Base-by-base conservation (phyloP, 1,284 basidiomycete species). In the Pisolithus thermaeus region DNA sequence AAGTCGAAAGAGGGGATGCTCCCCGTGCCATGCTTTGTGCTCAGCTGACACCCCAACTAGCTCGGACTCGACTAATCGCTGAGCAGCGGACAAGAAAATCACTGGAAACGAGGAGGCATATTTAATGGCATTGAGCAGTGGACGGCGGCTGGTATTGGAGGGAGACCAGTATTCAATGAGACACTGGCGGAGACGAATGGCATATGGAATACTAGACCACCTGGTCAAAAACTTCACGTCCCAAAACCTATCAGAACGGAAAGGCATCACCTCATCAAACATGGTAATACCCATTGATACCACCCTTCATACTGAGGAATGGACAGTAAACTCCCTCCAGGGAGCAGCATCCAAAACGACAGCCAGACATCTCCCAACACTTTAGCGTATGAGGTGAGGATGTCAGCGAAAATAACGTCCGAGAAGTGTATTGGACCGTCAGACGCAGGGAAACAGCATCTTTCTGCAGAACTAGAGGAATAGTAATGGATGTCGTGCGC, bases 101-200 rank as follows among this genome's bases (percentile, higher is more conserved):
- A 98, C 94, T n/a, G 97, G 97, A 66, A 99, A 96, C 0, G 96
- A 88, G 7, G 92, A 90, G 1, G 92, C 92, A 66, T 99, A 99
- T 77, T 99, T 99, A 53, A 95, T 67, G 0, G 96, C 95, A 68
- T 99, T 99, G 69, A 81, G 86, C n/a, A 98, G 73, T 3, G 92
- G 90, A 37, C 86, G 81, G 36, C 77, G 78, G 52, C 78, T 83
- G 37, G 79, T 75, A 58, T 87, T 87, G 18, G 74, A 70, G 11
- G 88, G 81, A 36, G 82, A 77, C 51, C 77, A 72, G 67, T 91
- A 93, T 67, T 99, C 97, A 52, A 90, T 78, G 5, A 98, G 57
- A 65, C 97, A 99, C 72, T 99, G 97, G 18, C 92, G 84, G 55
- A 99, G 81, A 6, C 97, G 92, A 50, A 97, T 76, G 41, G 90